Evolutionary conservation across 2,329 filamentous ascomycete genomes (phyloP), one percentile per base, ranked within the genome.

Genomic region (Lachnellula suecica): DNA sequence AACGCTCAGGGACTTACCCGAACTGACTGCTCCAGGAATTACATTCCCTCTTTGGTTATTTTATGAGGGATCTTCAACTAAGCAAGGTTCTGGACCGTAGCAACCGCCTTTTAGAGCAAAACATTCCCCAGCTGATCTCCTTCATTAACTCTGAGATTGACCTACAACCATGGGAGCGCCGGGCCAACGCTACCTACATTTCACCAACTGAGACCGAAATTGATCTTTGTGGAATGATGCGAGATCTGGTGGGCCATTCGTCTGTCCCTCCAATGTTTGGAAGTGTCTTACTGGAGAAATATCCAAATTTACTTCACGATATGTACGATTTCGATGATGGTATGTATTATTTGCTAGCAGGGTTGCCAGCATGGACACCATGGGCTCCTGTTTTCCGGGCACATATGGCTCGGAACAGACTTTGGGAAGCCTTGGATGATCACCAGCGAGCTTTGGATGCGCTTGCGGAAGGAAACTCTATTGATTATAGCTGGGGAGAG

Each of bases 161-260:
- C 61, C 81, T 85, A 54, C 74, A 76, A 59, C 71, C 72, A 2
- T 87, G 84, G 84, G 84, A 88, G 63, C 76, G 81, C 29, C 69
- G 66, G n/a, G 75, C 71, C 17, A 67, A 73, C 9, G 70, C 79
- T 1, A 67, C 68, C 2, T 66, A 73, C 9, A 63, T 71, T 4
- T 75, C 77, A 15, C 59, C 69, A 2, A 67, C 70, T 24, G 71
- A 78, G 48, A 80, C 76, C 13, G 81, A 85, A 58, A 72, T 75
- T 11, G 72, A 73, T 53, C 65, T 84, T 2, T 73, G 76, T 57
- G 68, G 74, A 3, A 70, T 87, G 5, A 67, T 84, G 20, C 72
- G 79, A 50, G 76, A 81, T 58, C 84, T 85, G 59, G 73, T 82
- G 34, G 83, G 79, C 4, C 73, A 77, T 47, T 70, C 69, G 10